Evolutionary conservation across 2,329 filamentous ascomycete genomes (phyloP), one percentile per base, ranked within the genome.

Genomic region (Colletotrichum plurivorum): DNA sequence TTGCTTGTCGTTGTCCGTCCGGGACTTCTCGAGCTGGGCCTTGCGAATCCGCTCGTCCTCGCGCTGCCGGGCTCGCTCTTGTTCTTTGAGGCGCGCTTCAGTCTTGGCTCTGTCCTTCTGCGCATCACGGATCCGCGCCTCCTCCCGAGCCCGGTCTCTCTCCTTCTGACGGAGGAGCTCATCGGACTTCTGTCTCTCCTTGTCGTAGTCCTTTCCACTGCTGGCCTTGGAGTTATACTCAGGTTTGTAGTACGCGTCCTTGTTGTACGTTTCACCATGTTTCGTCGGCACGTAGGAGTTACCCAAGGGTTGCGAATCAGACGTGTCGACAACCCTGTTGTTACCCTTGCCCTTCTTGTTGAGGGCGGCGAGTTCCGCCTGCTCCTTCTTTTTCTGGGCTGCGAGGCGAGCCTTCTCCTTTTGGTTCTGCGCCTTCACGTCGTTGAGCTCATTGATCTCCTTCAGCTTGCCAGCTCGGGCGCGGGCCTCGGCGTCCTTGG

Each of bases 381-480:
- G 56, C 46, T 67, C 45, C 64, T 57, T 43, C 0, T 63, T 25
- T 12, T 57, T 67, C 12, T 56, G 3, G 5, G 1, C 3, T 4
- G 45, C 45, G 2, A 67, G 59, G 4, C 7, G 5, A 1, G 18
- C 25, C 25, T 67, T 67, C 0, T 63, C 45, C 3, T 3, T 36
- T 1, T 7, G 3, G 5, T 67, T 48, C n/a, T 57, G 6, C 2
- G 9, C 7, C 39, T 67, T 67, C 1, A 52, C 45, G 0, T 45
- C 25, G 12, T 67, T 52, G 4, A 63, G 25, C 12, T 56, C 45
- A 0, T 16, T 9, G 12, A 48, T 41, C n/a, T 55, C 41, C 6
- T 16, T 9, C 2, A 27, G 15, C 20, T 63, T 20, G 27, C 4
- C 3, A 2, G 15, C 51, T 31, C 55, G 15, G 13, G 13, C 41